Percentiles rank a stretch among this genome's conserved stretches.
Evolutionary conservation across 306 rosid species (phyloP).

Genomic region (Vachellia collinsii): DNA sequence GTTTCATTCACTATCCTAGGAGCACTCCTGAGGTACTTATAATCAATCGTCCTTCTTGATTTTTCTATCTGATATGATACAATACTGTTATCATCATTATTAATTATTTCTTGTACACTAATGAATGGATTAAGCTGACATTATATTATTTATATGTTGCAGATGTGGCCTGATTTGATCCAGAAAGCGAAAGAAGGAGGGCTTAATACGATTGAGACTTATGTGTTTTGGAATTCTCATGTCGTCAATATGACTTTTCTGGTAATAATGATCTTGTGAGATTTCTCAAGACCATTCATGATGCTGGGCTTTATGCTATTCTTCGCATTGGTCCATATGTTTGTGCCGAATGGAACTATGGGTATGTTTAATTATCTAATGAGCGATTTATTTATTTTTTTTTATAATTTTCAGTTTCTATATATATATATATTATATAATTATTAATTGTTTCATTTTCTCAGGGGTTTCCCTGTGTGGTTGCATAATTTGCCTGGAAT

Average conservation of each 20-base stretch:
- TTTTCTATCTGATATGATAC: too few relatives aligned
- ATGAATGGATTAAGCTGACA: too few relatives aligned
- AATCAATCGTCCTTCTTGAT: background rate
- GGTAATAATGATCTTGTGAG: constrained; percentile 48
- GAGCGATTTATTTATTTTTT: too few relatives aligned
- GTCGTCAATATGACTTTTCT: constrained; percentile 50
- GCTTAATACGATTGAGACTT: constrained; percentile 58
- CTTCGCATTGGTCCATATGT: constrained; percentile 76
- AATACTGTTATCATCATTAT: too few relatives aligned
- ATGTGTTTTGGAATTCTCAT: constrained; percentile 60
- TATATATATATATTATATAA: too few relatives aligned
- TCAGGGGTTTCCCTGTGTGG: constrained; percentile 66
- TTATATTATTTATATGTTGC: too few relatives aligned
- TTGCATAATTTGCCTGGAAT: constrained; percentile 58
- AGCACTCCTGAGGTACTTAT: constrained; percentile 54
- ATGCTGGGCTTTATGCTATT: constrained; percentile 54
- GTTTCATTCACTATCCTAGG: constrained; percentile 64
- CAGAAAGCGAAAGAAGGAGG: constrained; percentile 59
- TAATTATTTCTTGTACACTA: background rate
- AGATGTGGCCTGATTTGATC: constrained; percentile 73
- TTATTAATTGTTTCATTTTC: background rate
- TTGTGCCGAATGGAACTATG: constrained; percentile 71
- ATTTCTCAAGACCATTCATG: constrained; percentile 58
- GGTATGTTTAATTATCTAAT: constrained; percentile 29
- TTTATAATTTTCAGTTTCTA: background rate